phyloP scores from a whole-genome alignment of 371 early-diverging fungal genomes.

The Mucor indicus region DNA sequence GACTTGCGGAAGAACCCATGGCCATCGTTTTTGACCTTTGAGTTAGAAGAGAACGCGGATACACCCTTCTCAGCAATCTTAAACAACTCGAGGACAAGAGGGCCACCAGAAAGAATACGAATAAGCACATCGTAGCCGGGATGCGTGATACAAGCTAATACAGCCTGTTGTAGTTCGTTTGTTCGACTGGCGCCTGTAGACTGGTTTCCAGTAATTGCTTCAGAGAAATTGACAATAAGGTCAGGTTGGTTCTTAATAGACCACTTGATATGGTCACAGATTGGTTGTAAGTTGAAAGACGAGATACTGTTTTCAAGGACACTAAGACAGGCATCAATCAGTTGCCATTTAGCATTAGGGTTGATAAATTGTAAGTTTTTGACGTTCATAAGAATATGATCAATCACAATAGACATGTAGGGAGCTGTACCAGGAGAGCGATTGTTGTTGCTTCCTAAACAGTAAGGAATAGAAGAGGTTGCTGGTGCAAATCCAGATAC shows the following conservation, averaged over 20 bases:
- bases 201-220: no score
- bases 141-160: slow-evolving; percentile 45
- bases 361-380: slow-evolving; percentile 60
- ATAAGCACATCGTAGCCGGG: slow-evolving; percentile 83
- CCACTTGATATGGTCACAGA: slow-evolving; percentile 11
- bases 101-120: slow-evolving; percentile 70
- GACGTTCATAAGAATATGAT: slow-evolving; percentile 74
- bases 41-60: not conserved
- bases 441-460: slow-evolving; percentile 57
- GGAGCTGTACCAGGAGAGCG: slow-evolving; percentile 75
- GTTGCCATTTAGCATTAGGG: slow-evolving; percentile 69
- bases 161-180: not conserved
- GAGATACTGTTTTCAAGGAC: slow-evolving; percentile 72
- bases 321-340: slow-evolving; percentile 63
- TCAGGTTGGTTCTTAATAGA: not conserved
- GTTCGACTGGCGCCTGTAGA: not conserved
- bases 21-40: not conserved
- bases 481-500: slow-evolving; percentile 23
- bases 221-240: not conserved
- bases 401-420: slow-evolving; percentile 77
- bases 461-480: slow-evolving; percentile 53
- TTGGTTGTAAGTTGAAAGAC: slow-evolving; percentile 61
- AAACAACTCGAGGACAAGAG: slow-evolving; percentile 62
- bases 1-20: slow-evolving; percentile 22
- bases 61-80: slow-evolving; percentile 42